Base-by-base conservation (phyloP, 2,329 filamentous ascomycete species). In the Volutella citrinella region DNA sequence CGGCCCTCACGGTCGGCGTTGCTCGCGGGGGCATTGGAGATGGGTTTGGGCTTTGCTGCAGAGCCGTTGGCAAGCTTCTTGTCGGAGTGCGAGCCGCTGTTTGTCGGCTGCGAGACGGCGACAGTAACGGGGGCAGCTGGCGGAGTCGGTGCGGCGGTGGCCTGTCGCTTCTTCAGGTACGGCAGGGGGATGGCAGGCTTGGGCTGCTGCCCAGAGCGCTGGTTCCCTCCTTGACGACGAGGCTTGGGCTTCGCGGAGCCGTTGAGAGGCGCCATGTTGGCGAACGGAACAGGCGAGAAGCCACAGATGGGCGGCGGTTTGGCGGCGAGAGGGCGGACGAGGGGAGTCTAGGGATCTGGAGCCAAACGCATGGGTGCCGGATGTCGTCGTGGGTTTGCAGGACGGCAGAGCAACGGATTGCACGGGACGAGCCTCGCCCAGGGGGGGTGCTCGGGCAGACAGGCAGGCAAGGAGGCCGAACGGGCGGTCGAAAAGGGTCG, bases 131-230 rank as follows among this genome's bases (percentile, higher is more conserved):
- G 34, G 31, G 38, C 24, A 35, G 46, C 35, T 36, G 46, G 46
- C 17, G 54, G 42, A 35, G 58, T 51, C 31, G 52, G 53, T 19
- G 59, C 52, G 15, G 56, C 48, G 10, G 56, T 49, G 22, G 59
- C 56, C 36, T 57, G 56, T 45, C 64, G 56, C 36, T 62, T 61
- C 45, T 63, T 66, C 31, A 60, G 52, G 41, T 63, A 55, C 13
- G 60, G 60, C 41, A 66, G 45, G 30, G 64, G 64, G 27, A 66
- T 57, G 35, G 56, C 64, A 38, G 64, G 63, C 36, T 60, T 49
- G 29, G 59, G 52, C 43, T 60, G 62, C 37, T 52, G 41, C 37
- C 45, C 49, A 33, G 56, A 52, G 36, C 47, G 49, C 50, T 54
- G 59, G 47, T 45, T 46, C 29, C 44, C 34, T 34, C 44, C 51